Base-by-base conservation (phyloP, 495 filamentous ascomycete genomes). In the Acidomyces sp. region DNA sequence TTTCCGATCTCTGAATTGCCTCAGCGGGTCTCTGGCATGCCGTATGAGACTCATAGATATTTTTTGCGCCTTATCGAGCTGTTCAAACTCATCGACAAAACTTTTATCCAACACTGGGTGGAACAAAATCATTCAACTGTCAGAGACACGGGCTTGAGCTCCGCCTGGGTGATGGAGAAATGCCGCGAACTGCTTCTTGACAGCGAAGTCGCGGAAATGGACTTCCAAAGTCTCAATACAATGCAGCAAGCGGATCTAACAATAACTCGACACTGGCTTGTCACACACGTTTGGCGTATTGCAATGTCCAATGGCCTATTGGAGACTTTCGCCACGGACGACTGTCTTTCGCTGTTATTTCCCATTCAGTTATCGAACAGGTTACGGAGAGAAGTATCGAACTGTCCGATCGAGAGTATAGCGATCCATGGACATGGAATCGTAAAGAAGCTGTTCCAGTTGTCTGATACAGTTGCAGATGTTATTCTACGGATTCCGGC, bases 401-500 rank as follows among this genome's bases (percentile, higher is more conserved):
- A 59, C 10, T 59, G 72, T 6, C 69, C 71, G 0, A 55, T 67
- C 4, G 62, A 64, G 4, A 68, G 66, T 28, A 69, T 78, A 11
- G 66, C 72, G 46, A 66, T 77, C 0, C 74, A 80, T 41, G 75
- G 75, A 0, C 71, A 70, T 37, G 71, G 71, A 19, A 75, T 80
- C 7, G 61, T 69, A 18, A 64, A 72, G 39, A 77, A 73, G 52
- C 54, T 76, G 1, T 70, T 76, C 34, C 71, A 75, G 39, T 61
- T 76, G 36, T 60, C 66, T 1, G 70, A 68, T 37, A 70, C 71
- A 0, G 69, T 75, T 38, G 59, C 68, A 0, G 69, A 74, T 53
- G 69, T 76, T 1, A 55, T 76, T 12, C 34, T 54, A 33, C 39
- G 46, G 32, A 44, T 56, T 3, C 54, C 54, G 2, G 42, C 48